Conservation (phyloP, 345 rosid genomes). For the Adansonia digitata region DNA sequence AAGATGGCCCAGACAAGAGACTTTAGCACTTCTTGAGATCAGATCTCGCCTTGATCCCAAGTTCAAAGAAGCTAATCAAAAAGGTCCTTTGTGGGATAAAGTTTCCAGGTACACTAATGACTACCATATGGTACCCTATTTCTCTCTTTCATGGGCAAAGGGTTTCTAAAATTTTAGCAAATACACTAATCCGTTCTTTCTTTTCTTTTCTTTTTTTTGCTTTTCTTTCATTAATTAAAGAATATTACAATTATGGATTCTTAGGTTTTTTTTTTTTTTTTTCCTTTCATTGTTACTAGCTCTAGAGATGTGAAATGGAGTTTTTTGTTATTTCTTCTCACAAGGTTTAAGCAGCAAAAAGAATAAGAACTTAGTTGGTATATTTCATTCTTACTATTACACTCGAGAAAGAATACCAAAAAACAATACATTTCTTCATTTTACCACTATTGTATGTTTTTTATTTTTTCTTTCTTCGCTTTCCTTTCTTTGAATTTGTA, state of each 20-base stretch:
- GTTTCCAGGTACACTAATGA: slow-evolving; percentile 66
- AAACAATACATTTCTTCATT: no score
- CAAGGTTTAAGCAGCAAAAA: not conserved
- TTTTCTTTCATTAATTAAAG: not conserved
- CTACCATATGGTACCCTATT: slow-evolving; percentile 37
- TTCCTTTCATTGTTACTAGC: not conserved
- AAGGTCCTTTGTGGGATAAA: slow-evolving; percentile 92
- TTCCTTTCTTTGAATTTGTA: not conserved
- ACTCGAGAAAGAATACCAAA: not conserved
- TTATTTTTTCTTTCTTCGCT: no score
- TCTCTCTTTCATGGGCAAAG: not conserved
- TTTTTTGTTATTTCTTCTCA: not conserved
- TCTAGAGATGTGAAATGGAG: not conserved
- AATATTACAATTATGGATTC: not conserved
- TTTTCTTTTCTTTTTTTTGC: not conserved
- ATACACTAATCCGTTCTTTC: no score
- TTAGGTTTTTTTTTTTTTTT: no score
- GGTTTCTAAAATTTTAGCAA: not conserved
- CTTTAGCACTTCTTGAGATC: slow-evolving; percentile 90
- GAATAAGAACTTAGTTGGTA: not conserved
- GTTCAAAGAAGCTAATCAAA: slow-evolving; percentile 67
- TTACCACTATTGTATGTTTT: no score
- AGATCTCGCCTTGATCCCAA: slow-evolving; percentile 93
- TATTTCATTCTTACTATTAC: not conserved
- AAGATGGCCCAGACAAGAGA: slow-evolving; percentile 98